A percentile compares a stretch with the other conserved stretches of the same genome.
Conservation (phyloP, 129 eudicot species). For the Tagetes erecta region DNA sequence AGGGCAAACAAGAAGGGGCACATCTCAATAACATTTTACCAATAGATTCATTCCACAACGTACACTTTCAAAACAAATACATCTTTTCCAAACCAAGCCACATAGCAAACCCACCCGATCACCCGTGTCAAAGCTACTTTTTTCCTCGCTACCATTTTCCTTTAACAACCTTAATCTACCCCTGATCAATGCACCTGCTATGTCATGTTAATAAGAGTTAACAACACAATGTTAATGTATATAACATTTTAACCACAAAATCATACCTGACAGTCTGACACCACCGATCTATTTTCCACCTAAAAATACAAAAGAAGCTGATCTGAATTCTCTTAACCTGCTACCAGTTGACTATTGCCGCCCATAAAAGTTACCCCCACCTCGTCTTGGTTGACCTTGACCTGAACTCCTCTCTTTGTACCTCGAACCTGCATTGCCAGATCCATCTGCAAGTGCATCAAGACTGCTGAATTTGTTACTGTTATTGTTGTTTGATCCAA, state of each 20-base stretch:
- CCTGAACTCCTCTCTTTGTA: conserved; percentile 48
- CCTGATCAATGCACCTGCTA: conserved; percentile 25
- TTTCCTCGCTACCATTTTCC: conserved; percentile 21
- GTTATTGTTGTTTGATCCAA: conserved; percentile 52
- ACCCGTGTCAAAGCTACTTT: conserved; percentile 11
- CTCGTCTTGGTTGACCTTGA: conserved; percentile 62
- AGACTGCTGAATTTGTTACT: conserved; percentile 33
- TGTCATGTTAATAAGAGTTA: neutral
- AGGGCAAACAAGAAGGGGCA: conserved; percentile 37
- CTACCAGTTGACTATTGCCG: conserved; percentile 44
- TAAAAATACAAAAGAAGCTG: conserved; percentile 14
- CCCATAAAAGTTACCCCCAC: conserved; percentile 63
- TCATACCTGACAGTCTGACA: conserved; percentile 40
- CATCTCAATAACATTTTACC: conserved; percentile 22
- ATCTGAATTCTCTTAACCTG: conserved; percentile 28
- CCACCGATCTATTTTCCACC: conserved; percentile 24
- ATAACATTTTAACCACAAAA: neutral
- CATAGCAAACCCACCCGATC: conserved; percentile 12
- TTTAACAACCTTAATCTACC: conserved; percentile 12
- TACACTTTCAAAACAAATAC: conserved; percentile 30
- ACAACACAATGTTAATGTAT: neutral
- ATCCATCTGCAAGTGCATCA: conserved; percentile 44
- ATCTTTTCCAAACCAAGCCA: conserved; percentile 26
- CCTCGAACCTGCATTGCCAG: conserved; percentile 32
- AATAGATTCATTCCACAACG: neutral